phyloP scores from a whole-genome alignment of 2,329 filamentous ascomycete genomes.

The Diaporthe helianthi region DNA sequence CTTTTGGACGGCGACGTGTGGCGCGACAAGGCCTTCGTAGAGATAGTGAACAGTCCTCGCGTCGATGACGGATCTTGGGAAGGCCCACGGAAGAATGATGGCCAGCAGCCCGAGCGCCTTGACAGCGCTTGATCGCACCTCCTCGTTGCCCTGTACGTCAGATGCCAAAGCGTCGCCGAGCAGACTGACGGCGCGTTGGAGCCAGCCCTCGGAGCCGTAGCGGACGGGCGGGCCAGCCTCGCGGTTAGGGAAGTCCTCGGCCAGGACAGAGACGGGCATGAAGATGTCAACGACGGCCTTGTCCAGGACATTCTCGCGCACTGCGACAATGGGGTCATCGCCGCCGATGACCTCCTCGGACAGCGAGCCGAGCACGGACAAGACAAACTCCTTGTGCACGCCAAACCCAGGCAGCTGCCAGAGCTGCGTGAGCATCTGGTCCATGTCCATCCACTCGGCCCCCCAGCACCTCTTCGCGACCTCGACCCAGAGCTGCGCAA shows the following conservation, averaged over 20 bases:
- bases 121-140: slow-evolving; percentile 73
- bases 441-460: slow-evolving; percentile 95
- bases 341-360: slow-evolving; percentile 94
- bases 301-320: slow-evolving; percentile 84
- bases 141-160: slow-evolving; percentile 68
- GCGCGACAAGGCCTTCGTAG: slow-evolving; percentile 73
- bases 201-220: slow-evolving; percentile 85
- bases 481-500: slow-evolving; percentile 93
- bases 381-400: slow-evolving; percentile 81
- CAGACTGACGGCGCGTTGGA: slow-evolving; percentile 77
- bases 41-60: slow-evolving; percentile 74
- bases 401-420: slow-evolving; percentile 75
- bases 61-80: slow-evolving; percentile 79
- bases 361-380: slow-evolving; percentile 87
- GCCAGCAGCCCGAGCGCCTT: slow-evolving; percentile 80
- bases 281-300: slow-evolving; percentile 94
- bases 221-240: slow-evolving; percentile 74
- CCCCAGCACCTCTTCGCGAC: slow-evolving; percentile 92
- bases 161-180: slow-evolving; percentile 75
- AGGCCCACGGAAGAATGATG: slow-evolving; percentile 85
- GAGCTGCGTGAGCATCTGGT: slow-evolving; percentile 78
- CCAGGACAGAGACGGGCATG: slow-evolving; percentile 77
- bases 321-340: slow-evolving; percentile 84
- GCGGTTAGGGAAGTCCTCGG: slow-evolving; percentile 77
- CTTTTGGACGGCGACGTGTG: slow-evolving; percentile 76